Conservation (phyloP, 2,329 filamentous ascomycete genomes). For the Aphanocladium album region DNA sequence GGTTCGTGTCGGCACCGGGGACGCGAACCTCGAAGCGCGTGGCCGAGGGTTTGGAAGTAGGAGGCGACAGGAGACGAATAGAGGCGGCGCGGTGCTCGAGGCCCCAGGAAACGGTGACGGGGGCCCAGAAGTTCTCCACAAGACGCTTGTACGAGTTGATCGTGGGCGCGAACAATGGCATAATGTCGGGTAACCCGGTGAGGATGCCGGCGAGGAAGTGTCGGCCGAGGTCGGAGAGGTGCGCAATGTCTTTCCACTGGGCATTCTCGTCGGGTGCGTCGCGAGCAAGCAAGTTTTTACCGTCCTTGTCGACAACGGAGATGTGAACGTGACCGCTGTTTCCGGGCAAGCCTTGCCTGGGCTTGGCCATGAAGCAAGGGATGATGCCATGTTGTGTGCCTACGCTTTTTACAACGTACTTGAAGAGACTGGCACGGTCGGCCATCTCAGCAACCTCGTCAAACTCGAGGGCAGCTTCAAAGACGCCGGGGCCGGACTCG, state of each 20-base stretch:
- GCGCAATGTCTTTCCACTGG: constrained; percentile 67
- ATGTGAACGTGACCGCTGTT: constrained; percentile 97
- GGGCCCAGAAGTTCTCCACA: constrained; percentile 98
- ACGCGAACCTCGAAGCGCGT: constrained; percentile 92
- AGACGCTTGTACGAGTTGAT: constrained; percentile 98
- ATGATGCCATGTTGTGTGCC: constrained; percentile 85
- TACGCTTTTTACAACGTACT: constrained; percentile 87
- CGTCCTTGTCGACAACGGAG: constrained; percentile 74
- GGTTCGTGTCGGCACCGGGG: constrained; percentile 89
- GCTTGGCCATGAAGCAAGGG: constrained; percentile 98
- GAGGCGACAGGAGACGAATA: constrained; percentile 83
- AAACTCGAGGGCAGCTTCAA: constrained; percentile 91
- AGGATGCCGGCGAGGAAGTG: constrained; percentile 91
- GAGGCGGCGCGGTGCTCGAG: constrained; percentile 91
- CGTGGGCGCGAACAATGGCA: constrained; percentile 91
- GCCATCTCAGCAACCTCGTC: constrained; percentile 85
- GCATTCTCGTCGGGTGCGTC: constrained; percentile 66
- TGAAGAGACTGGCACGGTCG: constrained; percentile 87
- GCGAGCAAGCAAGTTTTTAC: constrained; percentile 79
- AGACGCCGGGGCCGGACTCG: constrained; percentile 88
- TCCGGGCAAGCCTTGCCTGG: constrained; percentile 80
- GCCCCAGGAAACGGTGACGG: constrained; percentile 96
- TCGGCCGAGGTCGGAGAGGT: constrained; percentile 81
- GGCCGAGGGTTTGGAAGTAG: constrained; percentile 75
- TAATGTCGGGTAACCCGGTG: constrained; percentile 84